Evolutionary conservation across 139 green algal species (phyloP).

Genomic region (Microglena sp.): DNA sequence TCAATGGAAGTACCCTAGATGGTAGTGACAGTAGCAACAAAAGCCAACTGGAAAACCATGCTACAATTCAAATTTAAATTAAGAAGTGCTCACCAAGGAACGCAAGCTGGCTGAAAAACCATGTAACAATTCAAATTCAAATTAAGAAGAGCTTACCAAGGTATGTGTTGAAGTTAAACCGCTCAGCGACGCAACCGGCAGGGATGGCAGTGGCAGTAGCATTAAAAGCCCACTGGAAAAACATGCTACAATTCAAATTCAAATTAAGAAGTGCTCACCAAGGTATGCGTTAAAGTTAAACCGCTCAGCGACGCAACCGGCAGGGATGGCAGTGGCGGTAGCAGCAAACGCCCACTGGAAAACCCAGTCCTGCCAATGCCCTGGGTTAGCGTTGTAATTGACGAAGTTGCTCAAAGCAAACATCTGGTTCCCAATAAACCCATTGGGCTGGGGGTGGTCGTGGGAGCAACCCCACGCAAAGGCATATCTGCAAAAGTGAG

Average conservation of each 20-base stretch:
- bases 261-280: too few species aligned
- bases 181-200: constrained; percentile 56
- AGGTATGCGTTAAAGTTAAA: constrained; percentile 60
- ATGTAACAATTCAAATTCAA: too few species aligned
- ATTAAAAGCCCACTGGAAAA: constrained; percentile 70
- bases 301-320: constrained; percentile 57
- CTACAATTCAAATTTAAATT: too few species aligned
- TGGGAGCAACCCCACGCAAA: constrained; percentile 53
- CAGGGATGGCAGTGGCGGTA: constrained; percentile 57
- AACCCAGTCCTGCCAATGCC: constrained; percentile 41
- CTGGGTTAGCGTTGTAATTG: neutral
- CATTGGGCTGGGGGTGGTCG: constrained; percentile 25
- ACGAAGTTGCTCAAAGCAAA: constrained; percentile 30
- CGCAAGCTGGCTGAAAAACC: too few species aligned
- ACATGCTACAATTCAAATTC: too few species aligned
- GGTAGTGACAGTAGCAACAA: too few species aligned
- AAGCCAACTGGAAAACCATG: too few species aligned
- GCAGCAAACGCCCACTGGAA: constrained; percentile 70
- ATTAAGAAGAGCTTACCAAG: constrained; percentile 20
- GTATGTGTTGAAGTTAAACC: constrained; percentile 60
- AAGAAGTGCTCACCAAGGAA: too few species aligned
- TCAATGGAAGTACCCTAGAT: too few species aligned
- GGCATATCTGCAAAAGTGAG: constrained; percentile 30
- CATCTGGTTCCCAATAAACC: constrained; percentile 46
- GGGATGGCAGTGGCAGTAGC: constrained; percentile 60